phyloP scores from a whole-genome alignment of 352 stramenopile genomes.

The Halophytophthora polymorphica region DNA sequence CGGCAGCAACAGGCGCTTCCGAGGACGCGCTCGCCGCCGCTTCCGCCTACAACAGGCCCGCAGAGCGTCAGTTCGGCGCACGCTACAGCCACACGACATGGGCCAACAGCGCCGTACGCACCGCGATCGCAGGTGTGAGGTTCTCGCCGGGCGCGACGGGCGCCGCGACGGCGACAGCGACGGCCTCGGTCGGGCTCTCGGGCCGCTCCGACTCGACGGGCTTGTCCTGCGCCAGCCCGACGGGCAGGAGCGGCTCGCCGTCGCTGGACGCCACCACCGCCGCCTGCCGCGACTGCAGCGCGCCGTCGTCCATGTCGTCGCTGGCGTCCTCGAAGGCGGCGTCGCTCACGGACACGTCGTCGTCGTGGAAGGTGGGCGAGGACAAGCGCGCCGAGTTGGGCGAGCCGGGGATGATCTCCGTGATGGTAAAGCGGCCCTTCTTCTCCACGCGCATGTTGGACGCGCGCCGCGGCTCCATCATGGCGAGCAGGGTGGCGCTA shows the following conservation, averaged over 20 bases:
- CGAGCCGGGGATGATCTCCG: constrained; percentile 63
- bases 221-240: constrained; percentile 1
- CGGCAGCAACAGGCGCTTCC: constrained; percentile 9
- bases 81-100: neutral
- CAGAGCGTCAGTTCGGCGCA: constrained; percentile 1
- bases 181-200: neutral
- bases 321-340: constrained; percentile 8
- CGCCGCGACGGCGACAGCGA: constrained; percentile 1
- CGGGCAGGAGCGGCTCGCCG: constrained; percentile 11
- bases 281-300: neutral
- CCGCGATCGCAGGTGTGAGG: constrained; percentile 3
- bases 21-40: constrained; percentile 4
- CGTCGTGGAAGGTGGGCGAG: constrained; percentile 22
- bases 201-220: neutral
- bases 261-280: constrained; percentile 10
- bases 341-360: constrained; percentile 13
- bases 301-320: constrained; percentile 8
- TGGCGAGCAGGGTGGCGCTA: neutral
- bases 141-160: constrained; percentile 5
- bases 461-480: constrained; percentile 31
- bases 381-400: constrained; percentile 28
- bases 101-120: constrained; percentile 6
- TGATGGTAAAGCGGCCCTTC: constrained; percentile 83
- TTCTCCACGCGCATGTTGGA: constrained; percentile 53
- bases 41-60: constrained; percentile 13